These are phyloP conservation scores for Purpureocillium lavendulum DNA, from an alignment of 2,329 filamentous ascomycete genomes.

Conservation along the genomic window DNA sequence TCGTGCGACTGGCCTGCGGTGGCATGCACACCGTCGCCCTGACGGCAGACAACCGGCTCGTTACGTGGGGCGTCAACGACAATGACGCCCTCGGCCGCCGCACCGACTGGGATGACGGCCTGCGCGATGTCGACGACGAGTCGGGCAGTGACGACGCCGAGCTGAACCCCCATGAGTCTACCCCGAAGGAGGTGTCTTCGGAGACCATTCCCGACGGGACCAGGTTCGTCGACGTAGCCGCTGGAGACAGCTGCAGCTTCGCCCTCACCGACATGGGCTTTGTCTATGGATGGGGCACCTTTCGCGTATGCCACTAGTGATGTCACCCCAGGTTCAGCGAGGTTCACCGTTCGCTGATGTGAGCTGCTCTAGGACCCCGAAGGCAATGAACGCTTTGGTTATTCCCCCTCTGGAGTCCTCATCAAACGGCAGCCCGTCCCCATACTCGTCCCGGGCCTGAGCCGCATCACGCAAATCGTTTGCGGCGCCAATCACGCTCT, in stretches of 20 bases:
- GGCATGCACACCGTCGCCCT: conserved; percentile 76
- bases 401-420: conserved; percentile 24
- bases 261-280: conserved; percentile 60
- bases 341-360: no score
- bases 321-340: neutral
- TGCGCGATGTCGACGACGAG: conserved; percentile 38
- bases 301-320: conserved; percentile 39
- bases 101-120: conserved; percentile 51
- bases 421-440: conserved; percentile 37
- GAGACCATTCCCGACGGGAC: conserved; percentile 46
- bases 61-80: conserved; percentile 80
- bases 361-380: conserved; percentile 16
- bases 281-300: conserved; percentile 72
- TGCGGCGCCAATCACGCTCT: conserved; percentile 59
- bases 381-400: conserved; percentile 41
- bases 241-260: conserved; percentile 62
- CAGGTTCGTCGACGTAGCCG: conserved; percentile 48
- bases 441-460: conserved; percentile 41
- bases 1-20: conserved; percentile 69
- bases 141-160: conserved; percentile 32
- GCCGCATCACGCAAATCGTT: conserved; percentile 49
- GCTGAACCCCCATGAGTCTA: conserved; percentile 59
- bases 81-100: conserved; percentile 66
- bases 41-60: conserved; percentile 70
- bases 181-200: conserved; percentile 48